Conservation (phyloP, 371 early-diverging fungal genomes). For the Mucor sp. region DNA sequence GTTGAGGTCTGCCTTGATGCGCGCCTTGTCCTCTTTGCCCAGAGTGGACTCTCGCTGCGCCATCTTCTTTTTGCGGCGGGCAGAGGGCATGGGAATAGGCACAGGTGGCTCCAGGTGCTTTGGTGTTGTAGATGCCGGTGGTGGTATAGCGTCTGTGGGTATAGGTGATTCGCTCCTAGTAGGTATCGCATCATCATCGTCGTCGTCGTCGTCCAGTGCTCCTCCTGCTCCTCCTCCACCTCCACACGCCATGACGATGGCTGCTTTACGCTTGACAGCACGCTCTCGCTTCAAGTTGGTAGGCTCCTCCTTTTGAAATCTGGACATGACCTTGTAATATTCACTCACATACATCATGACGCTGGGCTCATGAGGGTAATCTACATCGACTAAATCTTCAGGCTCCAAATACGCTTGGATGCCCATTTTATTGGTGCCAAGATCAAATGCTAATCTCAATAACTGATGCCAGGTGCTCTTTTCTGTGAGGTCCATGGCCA, state of each 20-base stretch:
- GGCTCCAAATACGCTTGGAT: constrained; percentile 49
- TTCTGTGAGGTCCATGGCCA: constrained; percentile 27
- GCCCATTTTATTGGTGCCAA: constrained; percentile 37
- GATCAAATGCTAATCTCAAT: constrained; percentile 37
- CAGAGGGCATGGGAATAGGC: constrained; percentile 42
- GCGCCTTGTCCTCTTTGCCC: constrained; percentile 44
- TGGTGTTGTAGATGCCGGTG: not conserved
- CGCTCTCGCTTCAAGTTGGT: constrained; percentile 17
- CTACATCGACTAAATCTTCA: constrained; percentile 51
- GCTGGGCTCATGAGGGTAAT: constrained; percentile 50
- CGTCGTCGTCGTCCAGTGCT: not conserved
- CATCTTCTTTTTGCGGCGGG: constrained; percentile 32
- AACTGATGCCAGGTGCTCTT: constrained; percentile 39
- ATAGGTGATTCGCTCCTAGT: constrained; percentile 6
- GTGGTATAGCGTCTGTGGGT: not conserved
- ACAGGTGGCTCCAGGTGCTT: constrained; percentile 24
- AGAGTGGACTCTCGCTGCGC: constrained; percentile 39
- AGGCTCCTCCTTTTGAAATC: constrained; percentile 25
- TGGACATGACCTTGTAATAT: constrained; percentile 51
- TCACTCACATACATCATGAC: constrained; percentile 57
- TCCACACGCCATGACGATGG: constrained; percentile 36
- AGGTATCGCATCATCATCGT: not conserved
- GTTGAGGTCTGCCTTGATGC: constrained; percentile 46
- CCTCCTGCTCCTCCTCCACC: too few species aligned
- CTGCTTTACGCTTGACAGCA: constrained; percentile 30